Evolutionary conservation across 2,329 filamentous ascomycete species (phyloP), one percentile per base, ranked within the genome.

Genomic region (Fusarium luffae): DNA sequence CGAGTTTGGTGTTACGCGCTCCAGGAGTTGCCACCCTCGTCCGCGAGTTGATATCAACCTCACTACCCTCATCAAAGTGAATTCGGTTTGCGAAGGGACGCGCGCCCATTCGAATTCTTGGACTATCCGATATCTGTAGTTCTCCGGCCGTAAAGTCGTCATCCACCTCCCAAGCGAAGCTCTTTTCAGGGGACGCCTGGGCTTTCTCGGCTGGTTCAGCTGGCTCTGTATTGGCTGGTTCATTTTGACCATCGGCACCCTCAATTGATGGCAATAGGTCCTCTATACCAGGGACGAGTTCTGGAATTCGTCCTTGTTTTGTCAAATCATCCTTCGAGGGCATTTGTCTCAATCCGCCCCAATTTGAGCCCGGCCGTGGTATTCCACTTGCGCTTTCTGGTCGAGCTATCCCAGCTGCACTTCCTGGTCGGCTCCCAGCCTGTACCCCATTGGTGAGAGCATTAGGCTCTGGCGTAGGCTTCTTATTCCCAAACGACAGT

Each of bases 131-230:
- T 34, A 86, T 74, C 60, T 88, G 85, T 41, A 88, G 63, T 61
- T 88, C 86, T 43, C 83, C 82, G 13, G 83, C 86, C 1, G 87
- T 88, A 68, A 89, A 88, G 57, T 89, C 87, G 7, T 84, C 82
- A 34, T 89, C 86, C 9, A 87, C 76, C 59, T 88, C 79, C 86
- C 86, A 89, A 10, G 82, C 84, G 59, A 83, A 86, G 69, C 82
- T 85, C 75, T 85, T 87, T 54, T 84, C 82, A 0, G 86, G 85
- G 1, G 84, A 85, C 8, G 69, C 56, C 14, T 37, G n/a, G 34
- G 18, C 34, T n/a, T 16, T 41, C 1, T 19, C 58, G 8, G 16
- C 32, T n/a, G 16, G 41, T 1, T 19, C 58, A 49, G 55, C 59
- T 14, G 62, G 44, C 7, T 58, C 48, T 14, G 59, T 12, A 21